Base-by-base conservation (phyloP, 805 yeast genomes). In the Sugiyamaella smithiae region DNA sequence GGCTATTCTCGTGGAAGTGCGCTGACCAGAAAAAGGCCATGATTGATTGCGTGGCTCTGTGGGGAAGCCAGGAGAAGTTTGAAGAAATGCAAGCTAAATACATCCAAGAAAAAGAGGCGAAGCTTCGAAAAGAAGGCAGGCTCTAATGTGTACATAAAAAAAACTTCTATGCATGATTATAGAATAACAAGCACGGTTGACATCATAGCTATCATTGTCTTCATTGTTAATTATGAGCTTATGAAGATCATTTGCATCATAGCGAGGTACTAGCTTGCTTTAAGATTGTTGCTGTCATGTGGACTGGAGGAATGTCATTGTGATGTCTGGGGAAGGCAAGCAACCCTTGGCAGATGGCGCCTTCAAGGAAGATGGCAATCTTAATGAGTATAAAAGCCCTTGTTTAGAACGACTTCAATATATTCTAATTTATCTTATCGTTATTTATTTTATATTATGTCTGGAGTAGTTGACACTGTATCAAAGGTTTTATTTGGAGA, bases 1-100 rank as follows among this genome's bases (percentile, higher is more conserved):
- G 65, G 19, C 54, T 64, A 32, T 67, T 67, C 50, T 60, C 68
- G 25, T 67, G 66, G 65, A 65, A 67, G 42, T 67, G 71, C 46
- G 55, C 62, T n/a, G 66, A 58, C 12, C 62, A 62, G 41, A 67
- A 67, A 51, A 52, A 57, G 37, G 60, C 55, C 40, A 57, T 67
- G 57, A 54, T 66, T 28, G 61, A 60, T 23, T 67, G 71, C 43
- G 67, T 67, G 14, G 64, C 64, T 2, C 46, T 50, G 16, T 65
- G 68, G 67, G 70, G 70, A 19, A 51, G 64, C 17, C 53, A 55
- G 20, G 64, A 59, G 33, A 55, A 57, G 53, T 62, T 48, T 48
- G 62, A 62, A 47, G 53, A 57, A 35, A 49, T 59, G 38, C 56
- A 70, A n/a, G 56, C 51, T 29, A 48, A 45, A 37, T 67, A 56